These are phyloP conservation scores for Chytridium lagenaria DNA, from an alignment of 371 early-diverging fungal species.

Conservation along the genomic window DNA sequence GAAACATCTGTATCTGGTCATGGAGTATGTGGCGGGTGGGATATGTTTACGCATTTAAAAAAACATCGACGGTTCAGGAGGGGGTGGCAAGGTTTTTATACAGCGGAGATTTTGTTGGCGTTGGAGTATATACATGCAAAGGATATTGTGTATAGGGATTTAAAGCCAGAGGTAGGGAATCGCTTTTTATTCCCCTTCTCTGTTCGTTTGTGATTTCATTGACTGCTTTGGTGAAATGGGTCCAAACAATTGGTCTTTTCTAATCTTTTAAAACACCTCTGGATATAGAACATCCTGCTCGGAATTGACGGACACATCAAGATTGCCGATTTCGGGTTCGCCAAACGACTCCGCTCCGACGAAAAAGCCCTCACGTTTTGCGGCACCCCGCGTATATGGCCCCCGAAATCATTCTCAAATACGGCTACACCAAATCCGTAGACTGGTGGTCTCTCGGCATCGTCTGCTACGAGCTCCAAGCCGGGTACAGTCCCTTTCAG, in stretches of 20 bases:
- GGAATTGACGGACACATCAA: constrained; percentile 91
- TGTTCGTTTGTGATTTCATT: too few species aligned
- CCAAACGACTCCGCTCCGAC: constrained; percentile 77
- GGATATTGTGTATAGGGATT: constrained; percentile 64
- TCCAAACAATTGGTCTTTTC: too few species aligned
- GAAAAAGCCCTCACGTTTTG: constrained; percentile 95
- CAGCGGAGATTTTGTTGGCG: constrained; percentile 58
- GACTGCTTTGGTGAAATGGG: too few species aligned
- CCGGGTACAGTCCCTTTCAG: constrained; percentile 62
- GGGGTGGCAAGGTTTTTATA: constrained; percentile 52
- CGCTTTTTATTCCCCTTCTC: constrained; percentile 7
- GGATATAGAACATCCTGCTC: constrained; percentile 78
- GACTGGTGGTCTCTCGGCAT: constrained; percentile 74
- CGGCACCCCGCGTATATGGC: constrained; percentile 98
- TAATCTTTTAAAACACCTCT: too few species aligned
- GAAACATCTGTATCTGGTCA: constrained; percentile 78
- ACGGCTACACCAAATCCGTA: constrained; percentile 73
- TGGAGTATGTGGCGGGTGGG: constrained; percentile 76
- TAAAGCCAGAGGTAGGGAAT: constrained; percentile 62
- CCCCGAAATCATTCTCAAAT: constrained; percentile 93
- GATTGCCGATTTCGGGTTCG: constrained; percentile 98
- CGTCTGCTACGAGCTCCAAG: constrained; percentile 67
- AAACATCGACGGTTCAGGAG: constrained; percentile 43
- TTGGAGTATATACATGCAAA: constrained; percentile 62
- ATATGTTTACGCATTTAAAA: constrained; percentile 56